Base-by-base conservation (phyloP, 768 basidiomycete genomes). In the Agaricus sinodeliciosus region DNA sequence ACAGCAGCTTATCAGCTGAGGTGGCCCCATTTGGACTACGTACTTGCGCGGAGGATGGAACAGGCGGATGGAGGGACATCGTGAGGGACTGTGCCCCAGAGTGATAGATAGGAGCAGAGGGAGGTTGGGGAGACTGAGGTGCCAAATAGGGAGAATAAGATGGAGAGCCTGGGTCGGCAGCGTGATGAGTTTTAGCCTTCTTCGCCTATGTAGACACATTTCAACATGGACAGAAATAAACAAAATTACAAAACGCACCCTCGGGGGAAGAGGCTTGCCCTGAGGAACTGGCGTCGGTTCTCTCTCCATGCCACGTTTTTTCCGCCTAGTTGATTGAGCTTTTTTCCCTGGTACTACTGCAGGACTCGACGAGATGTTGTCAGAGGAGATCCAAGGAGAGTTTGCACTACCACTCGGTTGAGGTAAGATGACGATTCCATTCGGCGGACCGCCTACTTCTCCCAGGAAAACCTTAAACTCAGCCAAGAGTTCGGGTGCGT, bases 381-480 rank as follows among this genome's bases (percentile, higher is more conserved):
- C 52, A 19, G 52, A 46, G 2, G 46, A 18, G 7, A 54, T 11
- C 52, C 52, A 54, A 12, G 52, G 40, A 42, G 52, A 48, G n/a
- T 26, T 13, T 26, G 71, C 59, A 22, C 70, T 65, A 42, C 70
- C 65, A 9, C 68, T 64, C 22, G 77, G 71, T 56, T 80, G 79
- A 8, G 81, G 77, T 47, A 81, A 63, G 47, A 82, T 76, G n/a
- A 71, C 68, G 6, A 75, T 62, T 22, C 74, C 71, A 25, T 69
- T 69, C 9, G 69, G 69, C 0, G 70, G 67, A 9, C 66, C 62
- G 27, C 74, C 73, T 7, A 74, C 78, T 54, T 88, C 85, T 5
- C 88, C 87, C 5, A 92, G 69, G 59, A 92, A 92, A 59, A 82
- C 84, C 60, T 84, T 86, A 73, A 92, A 92, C 62, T 90, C 89